A percentile compares a stretch with the other conserved stretches of the same genome.
Evolutionary conservation across 208 protist genomes (phyloP).

Genomic region (Wallacemonas sp.): DNA sequence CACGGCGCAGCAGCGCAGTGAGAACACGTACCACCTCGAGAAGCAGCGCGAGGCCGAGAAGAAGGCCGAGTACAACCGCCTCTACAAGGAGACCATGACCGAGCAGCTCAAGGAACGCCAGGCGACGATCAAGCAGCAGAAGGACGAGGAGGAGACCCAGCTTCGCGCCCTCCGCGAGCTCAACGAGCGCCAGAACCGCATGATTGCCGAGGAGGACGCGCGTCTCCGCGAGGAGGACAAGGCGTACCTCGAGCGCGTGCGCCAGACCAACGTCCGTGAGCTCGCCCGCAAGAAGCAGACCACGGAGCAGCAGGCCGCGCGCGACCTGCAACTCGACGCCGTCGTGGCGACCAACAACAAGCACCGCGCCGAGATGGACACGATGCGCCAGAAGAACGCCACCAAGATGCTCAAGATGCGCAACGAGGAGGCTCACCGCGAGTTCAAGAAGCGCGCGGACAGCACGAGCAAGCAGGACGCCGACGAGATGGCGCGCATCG

Average conservation of each 20-base stretch:
- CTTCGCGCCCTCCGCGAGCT: slow-evolving; percentile 43
- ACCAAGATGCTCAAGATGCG: slow-evolving; percentile 55
- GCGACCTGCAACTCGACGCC: slow-evolving; percentile 48
- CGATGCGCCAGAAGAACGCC: slow-evolving; percentile 58
- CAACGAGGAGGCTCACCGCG: slow-evolving; percentile 69
- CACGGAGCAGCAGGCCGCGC: slow-evolving; percentile 36
- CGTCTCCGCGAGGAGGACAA: slow-evolving; percentile 46
- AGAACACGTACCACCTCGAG: slow-evolving; percentile 53
- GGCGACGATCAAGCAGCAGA: slow-evolving; percentile 47
- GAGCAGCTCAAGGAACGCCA: slow-evolving; percentile 63
- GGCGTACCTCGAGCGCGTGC: slow-evolving; percentile 65
- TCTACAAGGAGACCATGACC: slow-evolving; percentile 67
- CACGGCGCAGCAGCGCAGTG: slow-evolving; percentile 23
- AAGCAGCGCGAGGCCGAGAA: slow-evolving; percentile 56
- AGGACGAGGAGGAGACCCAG: slow-evolving; percentile 52
- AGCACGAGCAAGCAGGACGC: slow-evolving; percentile 42
- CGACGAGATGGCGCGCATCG: slow-evolving; percentile 47
- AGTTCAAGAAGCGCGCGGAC: slow-evolving; percentile 31
- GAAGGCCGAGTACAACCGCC: slow-evolving; percentile 63
- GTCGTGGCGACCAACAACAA: slow-evolving; percentile 55
- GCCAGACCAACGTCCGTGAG: slow-evolving; percentile 62
- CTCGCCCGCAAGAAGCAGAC: slow-evolving; percentile 46
- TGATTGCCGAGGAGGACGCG: slow-evolving; percentile 46
- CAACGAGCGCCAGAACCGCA: slow-evolving; percentile 46
- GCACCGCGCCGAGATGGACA: slow-evolving; percentile 60